Evolutionary conservation across 371 early-diverging fungal genomes (phyloP), one percentile per base, ranked within the genome.

Genomic region (Capniomyces stellatus): DNA sequence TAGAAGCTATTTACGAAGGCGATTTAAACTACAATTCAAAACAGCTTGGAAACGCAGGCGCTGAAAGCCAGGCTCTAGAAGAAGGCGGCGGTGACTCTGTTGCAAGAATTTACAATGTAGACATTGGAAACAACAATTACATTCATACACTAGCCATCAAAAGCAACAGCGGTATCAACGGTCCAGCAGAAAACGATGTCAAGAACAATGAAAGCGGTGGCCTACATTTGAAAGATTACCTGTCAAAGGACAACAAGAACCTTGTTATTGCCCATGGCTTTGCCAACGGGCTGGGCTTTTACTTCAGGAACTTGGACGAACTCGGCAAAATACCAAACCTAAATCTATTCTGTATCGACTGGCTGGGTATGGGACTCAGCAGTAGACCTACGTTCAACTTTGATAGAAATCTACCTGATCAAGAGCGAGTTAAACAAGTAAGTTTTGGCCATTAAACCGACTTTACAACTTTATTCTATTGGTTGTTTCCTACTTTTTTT

Each of bases 211-310:
- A n/a, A n/a, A n/a, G n/a, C n/a, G n/a, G n/a, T n/a, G n/a, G n/a
- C n/a, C n/a, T n/a, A n/a, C n/a, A n/a, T n/a, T n/a, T 4, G 6
- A 48, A 15, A 10, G 27, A 4, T 44, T 4, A 4, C 4, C 21
- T 23, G 12, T 23, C 21, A 10, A 27, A 23, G 8, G 10, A 44
- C 12, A 4, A 8, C 8, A 48, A 53, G 55, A 68, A 72, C 47
- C 64, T 91, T 30, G 92, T 91, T 2, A 71, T 92, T 47, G 77
- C 82, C 53, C 95, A 94, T 64, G 95, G 95, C 10, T 94, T 82
- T 63, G 92, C 92, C 24, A 85, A 85, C 18, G 94, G 88, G 19
- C 66, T 94, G 13, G 94, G 87, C 0, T 88, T 87, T 63, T 94
- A 82, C 65, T 92, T 79, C 66, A 67, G 82, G 57, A 92, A 89